Base-by-base conservation (phyloP, 176 grass and related monocot genomes). In the Triticum turgidum region DNA sequence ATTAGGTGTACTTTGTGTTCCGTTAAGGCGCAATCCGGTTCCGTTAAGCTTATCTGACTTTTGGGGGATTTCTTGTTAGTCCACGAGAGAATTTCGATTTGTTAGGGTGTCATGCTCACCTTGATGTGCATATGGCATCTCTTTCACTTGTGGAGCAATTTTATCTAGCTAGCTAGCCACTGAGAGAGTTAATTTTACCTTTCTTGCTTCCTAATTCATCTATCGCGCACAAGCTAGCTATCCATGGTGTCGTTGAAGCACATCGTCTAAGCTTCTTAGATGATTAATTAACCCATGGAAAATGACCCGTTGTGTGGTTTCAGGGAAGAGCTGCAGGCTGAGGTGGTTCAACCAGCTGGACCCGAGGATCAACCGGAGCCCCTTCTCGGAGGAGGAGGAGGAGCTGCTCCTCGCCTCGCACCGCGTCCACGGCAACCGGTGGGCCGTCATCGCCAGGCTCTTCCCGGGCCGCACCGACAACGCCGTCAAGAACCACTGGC, bases 401-500 rank as follows among this genome's bases (percentile, higher is more conserved):
- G 88, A 91, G 22, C 88, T 89, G 35, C 88, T 98, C 21, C 93
- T 98, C 27, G 92, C 92, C 58, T 92, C 92, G 11, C 97, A 98
- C 82, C 84, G 71, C 76, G 91, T 91, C 67, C 90, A 98, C 51
- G 97, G 97, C 24, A 98, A 98, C 82, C 80, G 92, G 17, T 98
- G 97, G 97, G 88, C 97, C 13, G 84, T 96, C 64, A 98, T 98
- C 85, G 94, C 97, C 3, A 83, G 97, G 80, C 83, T 98, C 24
- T 98, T 98, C 87, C 97, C 97, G 2, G 97, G 97, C 7, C 93
- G 97, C 63, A 98, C 97, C 1, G 97, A 98, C 84, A 98, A 98
- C 91, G 96, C 93, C 24, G 94, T 98, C 18, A 98, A 98, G 90
- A 98, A 98, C 79, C 96, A 98, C 83, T 98, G 96, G 96, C 96